These are phyloP conservation scores for Arthrobotrys musiformis DNA, from an alignment of 2,329 filamentous ascomycete genomes.

Conservation along the genomic window DNA sequence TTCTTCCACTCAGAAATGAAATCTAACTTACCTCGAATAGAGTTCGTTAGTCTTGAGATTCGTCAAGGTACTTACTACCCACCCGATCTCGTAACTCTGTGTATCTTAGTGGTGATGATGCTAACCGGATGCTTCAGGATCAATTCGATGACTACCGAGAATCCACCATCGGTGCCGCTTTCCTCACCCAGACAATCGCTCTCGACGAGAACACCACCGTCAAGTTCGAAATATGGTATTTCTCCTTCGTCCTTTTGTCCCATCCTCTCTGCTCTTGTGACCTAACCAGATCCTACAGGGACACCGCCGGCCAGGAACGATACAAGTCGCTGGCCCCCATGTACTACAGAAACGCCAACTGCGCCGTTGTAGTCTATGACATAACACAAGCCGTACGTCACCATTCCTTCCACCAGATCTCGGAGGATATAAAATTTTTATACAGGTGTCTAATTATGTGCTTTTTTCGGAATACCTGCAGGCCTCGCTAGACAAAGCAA, in stretches of 20 bases:
- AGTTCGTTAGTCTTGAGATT: conserved; percentile 98
- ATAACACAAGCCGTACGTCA: conserved; percentile 93
- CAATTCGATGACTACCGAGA: conserved; percentile 99
- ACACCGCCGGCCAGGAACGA: conserved; percentile 96
- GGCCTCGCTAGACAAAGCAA: conserved; percentile 98
- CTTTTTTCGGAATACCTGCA: conserved; percentile 62
- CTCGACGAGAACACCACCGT: conserved; percentile 98
- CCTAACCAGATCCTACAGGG: conserved; percentile 61
- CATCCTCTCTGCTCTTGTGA: background rate
- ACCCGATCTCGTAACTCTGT: background rate
- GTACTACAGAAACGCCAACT: conserved; percentile 99
- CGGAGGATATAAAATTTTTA: background rate
- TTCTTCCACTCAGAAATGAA: too few relatives aligned
- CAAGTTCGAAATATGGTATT: conserved; percentile 96
- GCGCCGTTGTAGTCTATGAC: conserved; percentile 98
- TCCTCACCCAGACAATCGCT: conserved; percentile 98
- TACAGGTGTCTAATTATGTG: conserved; percentile 55
- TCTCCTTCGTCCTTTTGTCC: background rate
- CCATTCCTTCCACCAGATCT: conserved; percentile 58
- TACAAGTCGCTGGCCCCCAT: conserved; percentile 99
- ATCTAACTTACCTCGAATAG: conserved; percentile 68
- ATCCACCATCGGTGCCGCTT: conserved; percentile 97
- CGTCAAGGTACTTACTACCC: conserved; percentile 77
- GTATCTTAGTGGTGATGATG: background rate
- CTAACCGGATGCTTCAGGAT: conserved; percentile 70